phyloP scores from a whole-genome alignment of 2,329 filamentous ascomycete genomes.

The Pestalotiopsis sp. region DNA sequence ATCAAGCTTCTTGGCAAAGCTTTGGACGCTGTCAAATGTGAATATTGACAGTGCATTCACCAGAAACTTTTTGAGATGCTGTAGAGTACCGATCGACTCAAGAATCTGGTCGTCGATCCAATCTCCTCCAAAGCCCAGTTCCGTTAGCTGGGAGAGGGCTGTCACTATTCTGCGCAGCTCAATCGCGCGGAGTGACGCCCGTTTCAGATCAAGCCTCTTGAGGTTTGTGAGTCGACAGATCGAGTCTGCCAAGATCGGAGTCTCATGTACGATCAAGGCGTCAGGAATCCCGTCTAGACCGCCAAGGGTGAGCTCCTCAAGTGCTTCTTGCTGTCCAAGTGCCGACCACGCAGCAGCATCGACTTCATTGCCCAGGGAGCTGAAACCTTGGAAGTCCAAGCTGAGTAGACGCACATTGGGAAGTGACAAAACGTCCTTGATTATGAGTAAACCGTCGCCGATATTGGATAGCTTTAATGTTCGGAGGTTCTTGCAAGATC shows the following conservation, averaged over 20 bases:
- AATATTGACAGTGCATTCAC: slow-evolving; percentile 60
- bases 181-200: slow-evolving; percentile 50
- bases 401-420: slow-evolving; percentile 26
- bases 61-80: slow-evolving; percentile 51
- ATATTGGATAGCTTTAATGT: slow-evolving; percentile 44
- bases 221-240: slow-evolving; percentile 55
- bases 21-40: slow-evolving; percentile 49
- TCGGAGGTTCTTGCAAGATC: slow-evolving; percentile 27
- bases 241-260: slow-evolving; percentile 34
- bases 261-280: slow-evolving; percentile 41
- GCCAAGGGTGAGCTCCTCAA: slow-evolving; percentile 27
- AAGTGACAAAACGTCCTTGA: slow-evolving; percentile 24
- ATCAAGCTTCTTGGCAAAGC: slow-evolving; percentile 41
- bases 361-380: slow-evolving; percentile 14
- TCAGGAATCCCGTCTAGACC: slow-evolving; percentile 47
- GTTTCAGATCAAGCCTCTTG: slow-evolving; percentile 53
- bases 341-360: slow-evolving; percentile 24
- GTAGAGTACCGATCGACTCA: slow-evolving; percentile 35
- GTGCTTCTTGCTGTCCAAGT: slow-evolving; percentile 24
- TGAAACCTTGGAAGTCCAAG: slow-evolving; percentile 24
- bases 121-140: slow-evolving; percentile 59
- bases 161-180: slow-evolving; percentile 51
- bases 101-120: slow-evolving; percentile 51
- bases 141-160: slow-evolving; percentile 51
- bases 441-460: slow-evolving; percentile 42